Evolutionary conservation across 2,329 filamentous ascomycete genomes (phyloP), one percentile per base, ranked within the genome.

Genomic region (Mycosphaerella arachidis): DNA sequence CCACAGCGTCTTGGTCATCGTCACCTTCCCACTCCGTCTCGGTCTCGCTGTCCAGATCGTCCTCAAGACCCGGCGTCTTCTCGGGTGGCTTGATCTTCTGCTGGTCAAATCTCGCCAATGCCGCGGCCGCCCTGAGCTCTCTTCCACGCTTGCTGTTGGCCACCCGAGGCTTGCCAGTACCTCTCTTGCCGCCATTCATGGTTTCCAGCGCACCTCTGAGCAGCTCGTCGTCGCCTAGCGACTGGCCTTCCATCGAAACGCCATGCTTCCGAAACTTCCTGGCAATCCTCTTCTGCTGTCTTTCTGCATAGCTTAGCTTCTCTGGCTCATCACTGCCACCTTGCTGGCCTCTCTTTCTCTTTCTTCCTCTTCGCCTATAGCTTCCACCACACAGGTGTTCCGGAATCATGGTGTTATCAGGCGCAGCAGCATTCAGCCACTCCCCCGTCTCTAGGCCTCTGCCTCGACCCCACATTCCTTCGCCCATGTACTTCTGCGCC

Each of bases 181-280:
- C 78, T 54, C 80, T 78, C 67, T 84, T 84, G 53, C 87, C 86
- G 29, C 67, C 65, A 31, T 40, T 45, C 53, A 63, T 66, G 35
- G 82, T 82, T 71, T 92, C 89, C 13, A 92, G 75, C 70, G 84
- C 84, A 20, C 82, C 78, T 69, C 90, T 88, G 37, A 81, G 74
- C 37, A 80, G 80, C 31, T 88, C 86, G 62, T 92, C 89, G 3
- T 85, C 86, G 0, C 90, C 90, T 1, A 94, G 77, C 0, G 84
- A 77, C 30, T 85, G 77, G 0, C 90, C 90, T 48, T 87, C 86
- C 50, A 52, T 52, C n/a, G 24, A 30, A 9, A 52, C 50, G 4
- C 90, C 90, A 73, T 94, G 93, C 73, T 90, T 92, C 12, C 90
- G 89, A 72, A 93, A 93, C 73, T 91, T 92, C 74, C 84, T 91